Evolutionary conservation across 352 stramenopile genomes (phyloP).

Genomic region (Phytophthora palmivora): DNA sequence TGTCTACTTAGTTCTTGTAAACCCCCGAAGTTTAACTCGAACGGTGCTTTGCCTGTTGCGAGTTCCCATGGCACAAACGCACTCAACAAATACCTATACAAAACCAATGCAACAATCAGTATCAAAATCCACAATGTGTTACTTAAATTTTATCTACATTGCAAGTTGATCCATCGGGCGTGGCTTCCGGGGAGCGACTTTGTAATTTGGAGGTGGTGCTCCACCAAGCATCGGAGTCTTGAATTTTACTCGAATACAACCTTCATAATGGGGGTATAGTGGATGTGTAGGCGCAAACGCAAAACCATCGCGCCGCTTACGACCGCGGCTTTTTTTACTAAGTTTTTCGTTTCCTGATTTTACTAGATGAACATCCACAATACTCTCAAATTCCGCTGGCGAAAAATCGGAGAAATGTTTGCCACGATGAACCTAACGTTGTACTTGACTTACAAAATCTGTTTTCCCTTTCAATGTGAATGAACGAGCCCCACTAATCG

Average conservation of each 20-base stretch:
- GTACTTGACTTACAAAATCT: constrained; percentile 1
- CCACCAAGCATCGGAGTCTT: too few species aligned
- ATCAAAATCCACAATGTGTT: too few species aligned
- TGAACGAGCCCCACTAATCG: not conserved
- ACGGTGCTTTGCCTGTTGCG: not conserved
- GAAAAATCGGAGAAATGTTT: not conserved
- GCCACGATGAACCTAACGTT: constrained; percentile 1
- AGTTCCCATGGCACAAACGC: not conserved
- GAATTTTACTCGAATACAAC: too few species aligned
- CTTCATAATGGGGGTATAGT: not conserved
- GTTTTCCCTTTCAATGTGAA: not conserved
- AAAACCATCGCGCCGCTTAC: not conserved
- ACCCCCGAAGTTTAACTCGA: not conserved
- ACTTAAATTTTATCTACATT: too few species aligned
- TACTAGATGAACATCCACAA: not conserved
- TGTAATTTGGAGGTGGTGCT: too few species aligned
- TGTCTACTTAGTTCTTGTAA: too few species aligned
- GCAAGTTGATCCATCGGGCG: too few species aligned
- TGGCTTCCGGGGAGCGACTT: too few species aligned
- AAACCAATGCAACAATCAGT: too few species aligned
- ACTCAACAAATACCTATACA: too few species aligned
- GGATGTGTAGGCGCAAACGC: not conserved
- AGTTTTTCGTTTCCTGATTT: not conserved
- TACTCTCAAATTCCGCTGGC: constrained; percentile 8
- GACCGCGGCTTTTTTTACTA: not conserved